Conservation (phyloP, 2,329 filamentous ascomycete species). For the Fusarium sp. region DNA sequence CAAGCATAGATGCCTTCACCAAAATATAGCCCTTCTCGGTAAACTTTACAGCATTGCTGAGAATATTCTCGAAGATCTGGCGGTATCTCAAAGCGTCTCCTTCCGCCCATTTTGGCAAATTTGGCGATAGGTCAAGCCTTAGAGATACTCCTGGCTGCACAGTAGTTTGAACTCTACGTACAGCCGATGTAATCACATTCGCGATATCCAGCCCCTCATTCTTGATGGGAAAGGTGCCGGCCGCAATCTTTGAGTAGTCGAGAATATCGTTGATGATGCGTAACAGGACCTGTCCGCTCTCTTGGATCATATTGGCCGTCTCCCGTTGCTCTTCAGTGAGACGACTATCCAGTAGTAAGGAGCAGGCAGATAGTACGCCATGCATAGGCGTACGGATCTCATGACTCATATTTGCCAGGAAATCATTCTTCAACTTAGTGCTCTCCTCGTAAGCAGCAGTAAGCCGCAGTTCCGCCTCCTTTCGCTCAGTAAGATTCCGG, state of each 20-base stretch:
- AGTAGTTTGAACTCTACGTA: background rate
- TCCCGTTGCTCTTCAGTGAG: constrained; percentile 1
- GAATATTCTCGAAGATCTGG: background rate
- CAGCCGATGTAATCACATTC: background rate
- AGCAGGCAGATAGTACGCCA: constrained; percentile 1
- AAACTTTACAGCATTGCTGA: background rate
- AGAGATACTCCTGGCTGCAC: constrained; percentile 1
- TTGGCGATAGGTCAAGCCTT: background rate
- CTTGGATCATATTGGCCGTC: constrained; percentile 6
- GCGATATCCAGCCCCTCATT: background rate
- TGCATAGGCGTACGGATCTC: constrained; percentile 11
- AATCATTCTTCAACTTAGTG: background rate
- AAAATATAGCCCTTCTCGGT: background rate
- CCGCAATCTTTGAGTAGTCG: background rate
- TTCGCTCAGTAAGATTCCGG: constrained; percentile 1
- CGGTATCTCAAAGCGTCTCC: background rate
- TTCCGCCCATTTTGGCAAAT: background rate
- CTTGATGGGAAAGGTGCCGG: background rate
- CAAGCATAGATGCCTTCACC: background rate
- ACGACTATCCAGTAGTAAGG: background rate
- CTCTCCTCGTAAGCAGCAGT: constrained; percentile 12
- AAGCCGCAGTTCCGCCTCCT: background rate
- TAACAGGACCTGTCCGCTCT: background rate
- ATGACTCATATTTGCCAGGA: constrained; percentile 5
- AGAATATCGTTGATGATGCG: constrained; percentile 10